Conservation (phyloP, 1,284 basidiomycete genomes). For the Apiotrichum laibachii region DNA sequence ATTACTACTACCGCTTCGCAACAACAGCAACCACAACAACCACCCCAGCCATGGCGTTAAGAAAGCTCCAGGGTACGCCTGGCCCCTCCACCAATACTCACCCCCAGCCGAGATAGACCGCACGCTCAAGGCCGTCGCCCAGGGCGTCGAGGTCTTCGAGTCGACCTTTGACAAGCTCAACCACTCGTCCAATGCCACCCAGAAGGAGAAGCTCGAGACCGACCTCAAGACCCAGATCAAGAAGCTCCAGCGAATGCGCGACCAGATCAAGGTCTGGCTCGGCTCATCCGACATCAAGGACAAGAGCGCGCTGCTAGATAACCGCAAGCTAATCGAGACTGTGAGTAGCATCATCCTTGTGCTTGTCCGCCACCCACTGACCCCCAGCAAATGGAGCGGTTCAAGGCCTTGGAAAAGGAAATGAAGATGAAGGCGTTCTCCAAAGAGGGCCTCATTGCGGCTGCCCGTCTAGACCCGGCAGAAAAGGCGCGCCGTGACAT, state of each 20-base stretch:
- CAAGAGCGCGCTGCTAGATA: constrained; percentile 88
- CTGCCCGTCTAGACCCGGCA: constrained; percentile 90
- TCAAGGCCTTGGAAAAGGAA: constrained; percentile 99
- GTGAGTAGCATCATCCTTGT: constrained; percentile 58
- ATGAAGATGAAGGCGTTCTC: constrained; percentile 99
- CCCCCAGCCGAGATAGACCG: constrained; percentile 86
- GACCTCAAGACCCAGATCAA: constrained; percentile 98
- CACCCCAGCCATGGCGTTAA: constrained; percentile 35
- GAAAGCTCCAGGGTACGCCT: constrained; percentile 44
- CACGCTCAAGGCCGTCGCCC: constrained; percentile 88
- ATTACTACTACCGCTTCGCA: not conserved
- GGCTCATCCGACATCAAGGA: constrained; percentile 99
- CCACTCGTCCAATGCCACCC: constrained; percentile 78
- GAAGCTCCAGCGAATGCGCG: constrained; percentile 94
- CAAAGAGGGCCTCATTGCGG: constrained; percentile 95
- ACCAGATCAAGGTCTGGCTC: constrained; percentile 99
- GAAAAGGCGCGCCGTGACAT: constrained; percentile 94
- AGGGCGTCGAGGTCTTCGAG: constrained; percentile 93
- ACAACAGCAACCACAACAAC: not conserved
- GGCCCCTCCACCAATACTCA: not conserved
- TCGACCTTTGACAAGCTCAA: constrained; percentile 96
- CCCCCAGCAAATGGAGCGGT: constrained; percentile 98
- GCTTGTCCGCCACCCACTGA: constrained; percentile 1
- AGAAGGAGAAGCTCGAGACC: constrained; percentile 94
- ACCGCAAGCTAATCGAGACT: constrained; percentile 94